phyloP scores from a whole-genome alignment of 768 basidiomycete species.

The Suillus subalutaceus region DNA sequence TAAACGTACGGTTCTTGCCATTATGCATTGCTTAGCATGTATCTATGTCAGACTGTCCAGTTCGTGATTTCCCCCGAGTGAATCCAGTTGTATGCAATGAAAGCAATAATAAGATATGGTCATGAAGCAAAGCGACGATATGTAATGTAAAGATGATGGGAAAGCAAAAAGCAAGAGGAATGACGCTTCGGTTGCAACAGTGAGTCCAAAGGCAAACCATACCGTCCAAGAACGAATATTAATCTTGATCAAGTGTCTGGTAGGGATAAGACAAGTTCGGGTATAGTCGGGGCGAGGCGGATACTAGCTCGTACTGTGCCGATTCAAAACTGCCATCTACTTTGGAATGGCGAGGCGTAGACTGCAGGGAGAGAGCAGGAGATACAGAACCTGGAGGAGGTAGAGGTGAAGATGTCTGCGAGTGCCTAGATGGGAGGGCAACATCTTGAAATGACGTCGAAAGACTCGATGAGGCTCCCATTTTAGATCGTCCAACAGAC shows the following conservation, averaged over 20 bases:
- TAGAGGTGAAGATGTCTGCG: constrained; percentile 18
- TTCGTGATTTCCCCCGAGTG: neutral
- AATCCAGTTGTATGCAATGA: constrained; percentile 2
- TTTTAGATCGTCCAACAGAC: constrained; percentile 22
- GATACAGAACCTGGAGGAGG: constrained; percentile 28
- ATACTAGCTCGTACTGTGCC: constrained; percentile 68
- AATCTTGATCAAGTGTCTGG: constrained; percentile 50
- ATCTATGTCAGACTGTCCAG: neutral
- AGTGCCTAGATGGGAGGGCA: constrained; percentile 15
- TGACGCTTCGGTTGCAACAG: neutral
- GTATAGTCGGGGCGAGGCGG: constrained; percentile 46
- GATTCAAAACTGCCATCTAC: constrained; percentile 57
- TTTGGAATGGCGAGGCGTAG: constrained; percentile 24
- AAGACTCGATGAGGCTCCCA: constrained; percentile 20
- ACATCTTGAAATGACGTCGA: constrained; percentile 36
- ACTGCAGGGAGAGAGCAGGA: constrained; percentile 30
- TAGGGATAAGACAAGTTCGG: constrained; percentile 59
- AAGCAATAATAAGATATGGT: constrained; percentile 4
- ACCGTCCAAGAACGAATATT: constrained; percentile 10
- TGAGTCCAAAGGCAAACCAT: neutral
- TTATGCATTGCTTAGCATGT: neutral
- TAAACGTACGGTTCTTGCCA: neutral
- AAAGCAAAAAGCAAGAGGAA: neutral
- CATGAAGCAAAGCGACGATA: constrained; percentile 2
- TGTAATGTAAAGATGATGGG: constrained; percentile 1